Percentiles rank a stretch among this genome's conserved stretches.
Evolutionary conservation across 768 basidiomycete genomes (phyloP).

Genomic region (Mycena belliarum): DNA sequence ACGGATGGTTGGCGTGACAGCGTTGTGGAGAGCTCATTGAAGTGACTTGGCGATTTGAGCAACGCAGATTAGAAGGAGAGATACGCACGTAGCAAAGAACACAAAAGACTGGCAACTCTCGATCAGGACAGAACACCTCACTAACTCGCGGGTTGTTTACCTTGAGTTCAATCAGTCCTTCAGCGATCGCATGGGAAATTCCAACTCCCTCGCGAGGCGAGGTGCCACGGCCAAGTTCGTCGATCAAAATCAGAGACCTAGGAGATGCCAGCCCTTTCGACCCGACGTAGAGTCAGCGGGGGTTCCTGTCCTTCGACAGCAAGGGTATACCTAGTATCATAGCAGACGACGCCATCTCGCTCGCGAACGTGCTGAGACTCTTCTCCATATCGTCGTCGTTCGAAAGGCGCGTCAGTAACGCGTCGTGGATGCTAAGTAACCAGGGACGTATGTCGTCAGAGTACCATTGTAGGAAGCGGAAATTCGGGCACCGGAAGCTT

Average conservation of each 20-base stretch:
- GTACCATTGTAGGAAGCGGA: too few species aligned
- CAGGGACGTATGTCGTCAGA: background rate
- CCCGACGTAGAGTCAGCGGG: background rate
- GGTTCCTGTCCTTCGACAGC: background rate
- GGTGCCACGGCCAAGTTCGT: constrained; percentile 93
- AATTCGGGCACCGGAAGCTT: constrained; percentile 64
- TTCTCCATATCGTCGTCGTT: constrained; percentile 94
- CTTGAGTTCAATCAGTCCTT: constrained; percentile 70
- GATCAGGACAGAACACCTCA: background rate
- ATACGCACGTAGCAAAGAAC: constrained; percentile 84
- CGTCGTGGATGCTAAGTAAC: constrained; percentile 69
- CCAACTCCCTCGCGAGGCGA: constrained; percentile 81
- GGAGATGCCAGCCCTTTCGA: constrained; percentile 73
- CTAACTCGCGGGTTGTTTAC: constrained; percentile 42
- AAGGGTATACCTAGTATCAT: constrained; percentile 75
- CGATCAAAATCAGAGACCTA: constrained; percentile 78
- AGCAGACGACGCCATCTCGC: constrained; percentile 89
- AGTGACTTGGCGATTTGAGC: constrained; percentile 54
- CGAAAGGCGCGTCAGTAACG: constrained; percentile 82
- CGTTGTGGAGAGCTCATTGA: constrained; percentile 75
- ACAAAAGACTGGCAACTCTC: constrained; percentile 62
- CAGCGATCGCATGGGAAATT: constrained; percentile 83
- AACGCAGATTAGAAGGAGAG: background rate
- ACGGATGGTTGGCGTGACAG: constrained; percentile 78
- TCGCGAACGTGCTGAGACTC: constrained; percentile 90